These are phyloP conservation scores for Rauvolfia tetraphylla DNA, from an alignment of 257 asterid genomes.

Conservation along the genomic window DNA sequence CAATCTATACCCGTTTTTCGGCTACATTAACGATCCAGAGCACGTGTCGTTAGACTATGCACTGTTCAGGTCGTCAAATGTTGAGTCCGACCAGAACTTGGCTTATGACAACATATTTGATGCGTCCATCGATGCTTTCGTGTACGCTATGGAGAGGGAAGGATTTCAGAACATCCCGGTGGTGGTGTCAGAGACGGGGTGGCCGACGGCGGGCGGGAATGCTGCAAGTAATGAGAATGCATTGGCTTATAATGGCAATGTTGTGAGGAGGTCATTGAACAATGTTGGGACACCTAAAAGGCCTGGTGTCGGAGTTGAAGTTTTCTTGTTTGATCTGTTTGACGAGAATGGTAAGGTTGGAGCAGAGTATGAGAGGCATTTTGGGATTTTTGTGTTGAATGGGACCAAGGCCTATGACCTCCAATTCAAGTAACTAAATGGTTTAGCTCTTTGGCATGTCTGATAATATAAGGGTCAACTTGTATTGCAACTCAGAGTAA, in stretches of 20 bases:
- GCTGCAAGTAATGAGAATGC: conserved; percentile 55
- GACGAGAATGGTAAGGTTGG: conserved; percentile 68
- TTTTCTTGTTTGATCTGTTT: conserved; percentile 68
- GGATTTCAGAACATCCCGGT: conserved; percentile 55
- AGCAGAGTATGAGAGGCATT: conserved; percentile 51
- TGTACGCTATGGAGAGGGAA: conserved; percentile 69
- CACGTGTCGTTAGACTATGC: conserved; percentile 44
- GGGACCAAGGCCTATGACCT: conserved; percentile 55
- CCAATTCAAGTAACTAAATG: conserved; percentile 21
- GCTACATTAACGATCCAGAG: conserved; percentile 35
- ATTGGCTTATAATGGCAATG: conserved; percentile 50
- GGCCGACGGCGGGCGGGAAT: conserved; percentile 60
- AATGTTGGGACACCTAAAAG: conserved; percentile 71
- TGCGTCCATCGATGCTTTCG: conserved; percentile 59
- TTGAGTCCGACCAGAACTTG: conserved; percentile 36
- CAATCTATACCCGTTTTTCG: conserved; percentile 60
- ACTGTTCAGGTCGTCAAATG: conserved; percentile 42
- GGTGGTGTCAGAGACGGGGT: conserved; percentile 78
- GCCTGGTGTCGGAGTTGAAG: conserved; percentile 61
- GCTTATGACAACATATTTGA: conserved; percentile 55
- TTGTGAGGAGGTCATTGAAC: conserved; percentile 42
- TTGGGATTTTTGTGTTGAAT: conserved; percentile 61
- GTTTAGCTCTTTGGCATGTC: too few relatives aligned
- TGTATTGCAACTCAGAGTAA: too few relatives aligned
- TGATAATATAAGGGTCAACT: too few relatives aligned